phyloP scores from a whole-genome alignment of 2,329 filamentous ascomycete species.

The Paraphaeosphaeria minitans region DNA sequence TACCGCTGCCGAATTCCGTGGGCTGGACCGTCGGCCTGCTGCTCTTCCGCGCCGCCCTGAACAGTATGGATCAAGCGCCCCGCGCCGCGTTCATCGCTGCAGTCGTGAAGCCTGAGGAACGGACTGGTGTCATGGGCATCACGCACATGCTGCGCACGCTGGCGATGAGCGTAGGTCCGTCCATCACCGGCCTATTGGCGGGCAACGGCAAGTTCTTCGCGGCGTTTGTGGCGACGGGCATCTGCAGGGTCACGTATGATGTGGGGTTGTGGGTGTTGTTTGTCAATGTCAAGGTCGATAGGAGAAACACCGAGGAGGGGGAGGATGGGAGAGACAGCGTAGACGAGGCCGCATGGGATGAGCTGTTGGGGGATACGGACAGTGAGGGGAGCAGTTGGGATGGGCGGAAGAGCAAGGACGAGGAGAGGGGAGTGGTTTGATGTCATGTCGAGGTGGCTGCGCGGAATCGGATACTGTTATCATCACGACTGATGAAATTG shows the following conservation, averaged over 20 bases:
- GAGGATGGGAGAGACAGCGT: slow-evolving; percentile 22
- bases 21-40: slow-evolving; percentile 61
- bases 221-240: slow-evolving; percentile 45
- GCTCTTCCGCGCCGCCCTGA: slow-evolving; percentile 65
- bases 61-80: slow-evolving; percentile 73
- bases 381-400: slow-evolving; percentile 26
- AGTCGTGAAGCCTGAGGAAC: slow-evolving; percentile 67
- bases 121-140: slow-evolving; percentile 74
- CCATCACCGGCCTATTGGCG: slow-evolving; percentile 44
- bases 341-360: slow-evolving; percentile 34
- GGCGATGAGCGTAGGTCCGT: slow-evolving; percentile 56
- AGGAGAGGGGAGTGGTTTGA: slow-evolving; percentile 13
- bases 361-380: slow-evolving; percentile 37
- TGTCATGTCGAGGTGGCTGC: background rate
- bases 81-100: slow-evolving; percentile 70
- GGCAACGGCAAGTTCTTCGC: slow-evolving; percentile 44
- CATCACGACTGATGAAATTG: too few relatives aligned
- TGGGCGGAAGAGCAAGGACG: slow-evolving; percentile 31
- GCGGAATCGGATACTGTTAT: too few relatives aligned
- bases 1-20: slow-evolving; percentile 60
- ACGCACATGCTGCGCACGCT: slow-evolving; percentile 66
- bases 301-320: slow-evolving; percentile 20
- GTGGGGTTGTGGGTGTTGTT: slow-evolving; percentile 47
- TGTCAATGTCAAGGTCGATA: slow-evolving; percentile 41
- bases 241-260: slow-evolving; percentile 45